Conservation (phyloP, 208 protist genomes). For the Trypanosomatidae sp. region DNA sequence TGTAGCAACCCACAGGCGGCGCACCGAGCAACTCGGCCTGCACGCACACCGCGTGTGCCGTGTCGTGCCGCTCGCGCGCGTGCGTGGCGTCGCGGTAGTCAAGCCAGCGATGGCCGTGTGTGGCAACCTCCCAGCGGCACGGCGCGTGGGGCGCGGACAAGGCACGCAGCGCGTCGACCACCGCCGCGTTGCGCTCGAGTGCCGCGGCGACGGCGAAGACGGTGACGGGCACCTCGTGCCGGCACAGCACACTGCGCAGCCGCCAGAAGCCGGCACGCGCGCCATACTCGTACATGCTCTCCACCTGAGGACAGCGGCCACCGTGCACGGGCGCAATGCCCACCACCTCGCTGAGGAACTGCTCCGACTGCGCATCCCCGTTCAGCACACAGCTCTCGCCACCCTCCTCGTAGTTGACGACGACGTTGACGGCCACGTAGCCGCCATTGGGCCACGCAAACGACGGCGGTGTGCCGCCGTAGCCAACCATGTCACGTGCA, state of each 20-base stretch:
- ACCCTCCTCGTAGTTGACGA: conserved; percentile 18
- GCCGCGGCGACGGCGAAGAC: conserved; percentile 16
- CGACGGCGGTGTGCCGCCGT: conserved; percentile 9
- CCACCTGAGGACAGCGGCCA: conserved; percentile 11
- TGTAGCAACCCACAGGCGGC: conserved; percentile 11
- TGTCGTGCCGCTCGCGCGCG: conserved; percentile 1
- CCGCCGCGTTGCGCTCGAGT: conserved; percentile 9
- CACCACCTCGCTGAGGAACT: conserved; percentile 13
- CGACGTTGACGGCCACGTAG: conserved; percentile 15
- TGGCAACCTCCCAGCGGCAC: conserved; percentile 12
- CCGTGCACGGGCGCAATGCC: conserved; percentile 5
- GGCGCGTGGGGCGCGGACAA: too few relatives aligned
- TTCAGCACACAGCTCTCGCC: conserved; percentile 10
- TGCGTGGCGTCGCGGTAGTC: conserved; percentile 8
- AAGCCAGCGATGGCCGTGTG: conserved; percentile 17
- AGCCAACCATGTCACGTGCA: conserved; percentile 14
- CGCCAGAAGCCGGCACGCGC: conserved; percentile 20
- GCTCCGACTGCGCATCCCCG: conserved; percentile 10
- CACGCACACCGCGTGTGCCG: not conserved
- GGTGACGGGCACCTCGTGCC: conserved; percentile 7
- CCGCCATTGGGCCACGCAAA: conserved; percentile 9
- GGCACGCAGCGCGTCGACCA: conserved; percentile 8
- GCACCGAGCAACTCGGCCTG: conserved; percentile 2
- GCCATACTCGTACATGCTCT: conserved; percentile 28
- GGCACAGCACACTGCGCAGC: conserved; percentile 7